Evolutionary conservation across 1,284 basidiomycete genomes (phyloP), one percentile per base, ranked within the genome.

Genomic region (Grifola frondosa): DNA sequence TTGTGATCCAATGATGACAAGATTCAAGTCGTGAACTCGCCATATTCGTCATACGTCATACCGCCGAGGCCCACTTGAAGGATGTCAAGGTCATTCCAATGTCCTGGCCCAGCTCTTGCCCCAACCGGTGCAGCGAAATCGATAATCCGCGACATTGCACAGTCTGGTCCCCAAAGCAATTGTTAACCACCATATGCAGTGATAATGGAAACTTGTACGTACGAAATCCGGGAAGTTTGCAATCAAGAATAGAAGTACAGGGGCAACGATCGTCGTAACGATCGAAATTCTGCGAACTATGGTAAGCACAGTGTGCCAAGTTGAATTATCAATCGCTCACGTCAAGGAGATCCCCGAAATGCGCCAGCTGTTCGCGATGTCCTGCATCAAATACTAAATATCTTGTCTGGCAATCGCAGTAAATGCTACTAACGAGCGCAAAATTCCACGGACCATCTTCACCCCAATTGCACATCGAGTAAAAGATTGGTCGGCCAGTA

Each of bases 401-500:
- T n/a, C n/a, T 15, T 19, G 10, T 7, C 11, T 25, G 23, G 10
- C 11, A 30, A n/a, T n/a, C n/a, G n/a, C n/a, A n/a, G n/a, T 22
- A 29, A n/a, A n/a, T 22, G 4, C 17, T 36, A 48, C 64, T 22
- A 35, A 68, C 68, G 12, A 58, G 52, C 10, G 66, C 73, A 60
- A 71, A 75, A 44, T 74, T 74, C 67, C 74, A 76, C 1, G 73
- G 64, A 0, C 62, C 59, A 43, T 74, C 70, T 44, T 70, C 68
- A 30, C 69, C 69, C 72, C 73, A 75, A 46, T 73, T 71, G 51
- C 73, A 75, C 63, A 75, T 66, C 6, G 70, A 69, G 49, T 73
- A 75, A 16, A 76, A 52, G 33, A 74, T 73, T 2, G 69, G 67
- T 13, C 70, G 63, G 0, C 73, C 73, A 0, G 73, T 74, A 1